Conservation (phyloP, 441 rosid genomes). For the Heliophila coronopifolia region DNA sequence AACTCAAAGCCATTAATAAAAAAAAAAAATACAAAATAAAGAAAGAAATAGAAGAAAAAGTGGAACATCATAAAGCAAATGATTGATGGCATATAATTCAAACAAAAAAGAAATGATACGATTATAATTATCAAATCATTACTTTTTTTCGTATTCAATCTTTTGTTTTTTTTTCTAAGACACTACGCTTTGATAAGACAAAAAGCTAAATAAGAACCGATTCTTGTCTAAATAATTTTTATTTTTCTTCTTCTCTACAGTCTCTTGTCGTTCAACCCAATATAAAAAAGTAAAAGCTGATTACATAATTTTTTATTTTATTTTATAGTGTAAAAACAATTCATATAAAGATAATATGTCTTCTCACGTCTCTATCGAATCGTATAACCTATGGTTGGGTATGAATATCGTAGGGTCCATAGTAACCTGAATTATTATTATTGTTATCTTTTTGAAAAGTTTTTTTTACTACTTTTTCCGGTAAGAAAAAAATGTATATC, state of each 20-base stretch:
- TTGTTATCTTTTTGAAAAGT: neutral
- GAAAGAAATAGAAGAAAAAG: constrained; percentile 21
- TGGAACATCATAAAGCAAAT: constrained; percentile 26
- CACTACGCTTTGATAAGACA: constrained; percentile 23
- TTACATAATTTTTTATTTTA: constrained; percentile 6
- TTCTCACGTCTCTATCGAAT: constrained; percentile 11
- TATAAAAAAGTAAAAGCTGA: constrained; percentile 19
- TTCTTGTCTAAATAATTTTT: constrained; percentile 18
- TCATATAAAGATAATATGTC: constrained; percentile 12
- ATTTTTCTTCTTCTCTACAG: constrained; percentile 11
- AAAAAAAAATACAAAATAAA: constrained; percentile 8
- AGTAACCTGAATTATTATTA: constrained; percentile 15
- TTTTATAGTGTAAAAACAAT: neutral
- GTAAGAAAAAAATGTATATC: constrained; percentile 5
- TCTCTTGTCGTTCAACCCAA: constrained; percentile 24
- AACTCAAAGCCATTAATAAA: constrained; percentile 9
- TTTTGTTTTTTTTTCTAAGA: constrained; percentile 13
- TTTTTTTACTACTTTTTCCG: constrained; percentile 2
- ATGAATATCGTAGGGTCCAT: constrained; percentile 16
- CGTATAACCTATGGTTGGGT: constrained; percentile 4
- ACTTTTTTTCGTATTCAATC: constrained; percentile 8
- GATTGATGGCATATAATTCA: constrained; percentile 30
- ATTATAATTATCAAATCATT: constrained; percentile 31
- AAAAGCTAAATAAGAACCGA: constrained; percentile 18
- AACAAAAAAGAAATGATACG: constrained; percentile 29